Base-by-base conservation (phyloP, 2,329 filamentous ascomycete species). In the Cercospora sp. region DNA sequence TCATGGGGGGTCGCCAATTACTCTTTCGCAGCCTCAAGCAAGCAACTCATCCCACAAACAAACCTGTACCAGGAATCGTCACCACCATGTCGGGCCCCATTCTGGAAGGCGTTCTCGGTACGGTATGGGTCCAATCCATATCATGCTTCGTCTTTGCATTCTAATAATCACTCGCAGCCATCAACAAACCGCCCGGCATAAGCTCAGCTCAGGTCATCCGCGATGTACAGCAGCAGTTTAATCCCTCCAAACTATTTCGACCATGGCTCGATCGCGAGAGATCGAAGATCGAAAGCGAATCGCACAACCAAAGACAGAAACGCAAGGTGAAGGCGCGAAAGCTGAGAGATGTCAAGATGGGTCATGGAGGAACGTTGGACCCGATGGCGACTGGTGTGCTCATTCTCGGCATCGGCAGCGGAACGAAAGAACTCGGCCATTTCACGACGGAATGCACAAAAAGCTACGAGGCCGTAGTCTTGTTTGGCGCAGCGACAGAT, bases 331-430 rank as follows among this genome's bases (percentile, higher is more conserved):
- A 70, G 28, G 82, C 82, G 70, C 81, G 81, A 58, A 84, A 85
- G 70, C 87, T 86, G 1, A 78, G 90, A 5, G 87, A 92, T 70
- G 90, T 98, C 73, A 99, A 98, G 83, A 91, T 98, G 76, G 95
- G 95, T 36, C 95, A 99, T 81, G 95, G 95, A 69, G 95, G 95
- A 53, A 99, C 95, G 1, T 86, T 99, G 18, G 95, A 99, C 77
- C 95, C 95, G 28, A 86, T 97, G 75, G 95, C 95, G 8, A 97
- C 94, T 1, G 95, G 95, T 57, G 92, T 99, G 26, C 86, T 99
- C 60, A 93, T 98, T 70, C 85, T 95, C 6, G 95, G 94, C 65
- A 85, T 97, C 63, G 95, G 94, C 39, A 89, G 87, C 67, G 95
- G 92, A 45, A 99, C 95, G 65, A 99, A 98, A 80, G 83, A 86